Conservation (phyloP, 2,329 filamentous ascomycete species). For the Aureobasidium sp. region DNA sequence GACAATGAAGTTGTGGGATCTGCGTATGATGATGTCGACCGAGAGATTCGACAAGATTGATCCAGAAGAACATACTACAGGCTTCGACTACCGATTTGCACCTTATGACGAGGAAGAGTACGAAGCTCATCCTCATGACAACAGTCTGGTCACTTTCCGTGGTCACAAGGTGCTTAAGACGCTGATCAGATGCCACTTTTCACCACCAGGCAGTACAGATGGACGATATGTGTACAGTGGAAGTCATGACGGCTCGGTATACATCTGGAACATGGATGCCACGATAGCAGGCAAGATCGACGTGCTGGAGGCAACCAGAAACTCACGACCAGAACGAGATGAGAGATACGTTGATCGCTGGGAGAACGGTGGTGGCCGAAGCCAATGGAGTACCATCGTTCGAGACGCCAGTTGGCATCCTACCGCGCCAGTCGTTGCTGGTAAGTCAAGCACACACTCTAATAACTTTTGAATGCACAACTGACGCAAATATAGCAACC, state of each 20-base stretch:
- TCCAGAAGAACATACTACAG: constrained; percentile 48
- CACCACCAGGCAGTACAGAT: constrained; percentile 75
- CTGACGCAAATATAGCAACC: constrained; percentile 49
- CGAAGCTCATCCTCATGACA: constrained; percentile 72
- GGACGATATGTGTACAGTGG: constrained; percentile 90
- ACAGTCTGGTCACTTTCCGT: constrained; percentile 85
- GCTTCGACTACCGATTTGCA: constrained; percentile 68
- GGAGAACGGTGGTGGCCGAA: constrained; percentile 47
- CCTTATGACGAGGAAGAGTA: constrained; percentile 57
- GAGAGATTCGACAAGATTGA: constrained; percentile 51
- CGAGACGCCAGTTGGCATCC: constrained; percentile 90
- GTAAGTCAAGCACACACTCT: constrained; percentile 31
- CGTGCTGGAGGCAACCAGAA: constrained; percentile 61
- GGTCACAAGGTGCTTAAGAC: constrained; percentile 85
- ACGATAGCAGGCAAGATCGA: constrained; percentile 72
- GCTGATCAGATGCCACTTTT: constrained; percentile 91
- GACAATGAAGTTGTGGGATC: constrained; percentile 94
- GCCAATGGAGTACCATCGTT: constrained; percentile 67
- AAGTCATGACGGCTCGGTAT: constrained; percentile 80
- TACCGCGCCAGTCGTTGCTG: constrained; percentile 67
- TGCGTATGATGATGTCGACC: constrained; percentile 78
- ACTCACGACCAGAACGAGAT: constrained; percentile 48
- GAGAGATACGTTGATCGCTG: constrained; percentile 49
- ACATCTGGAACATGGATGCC: constrained; percentile 89
- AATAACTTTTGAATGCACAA: background rate